Evolutionary conservation across 352 stramenopile genomes (phyloP).

Genomic region (Pythium biforme): DNA sequence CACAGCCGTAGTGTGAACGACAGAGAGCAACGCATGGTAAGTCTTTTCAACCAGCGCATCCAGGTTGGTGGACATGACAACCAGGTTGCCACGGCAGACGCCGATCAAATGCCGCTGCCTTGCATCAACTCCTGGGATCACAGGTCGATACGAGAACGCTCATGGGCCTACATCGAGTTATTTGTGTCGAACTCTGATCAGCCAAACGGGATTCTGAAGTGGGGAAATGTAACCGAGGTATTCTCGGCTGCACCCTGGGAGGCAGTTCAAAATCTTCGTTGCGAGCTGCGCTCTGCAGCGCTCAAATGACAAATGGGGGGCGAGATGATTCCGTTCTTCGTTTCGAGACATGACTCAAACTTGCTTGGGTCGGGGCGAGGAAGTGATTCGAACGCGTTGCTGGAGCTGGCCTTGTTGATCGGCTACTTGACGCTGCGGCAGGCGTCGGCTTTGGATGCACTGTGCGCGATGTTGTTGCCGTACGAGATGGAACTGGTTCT

Average conservation of each 20-base stretch:
- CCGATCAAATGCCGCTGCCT: neutral
- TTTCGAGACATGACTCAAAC: constrained; percentile 47
- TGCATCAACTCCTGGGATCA: neutral
- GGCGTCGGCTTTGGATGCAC: neutral
- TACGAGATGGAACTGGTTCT: neutral
- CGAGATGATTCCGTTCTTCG: constrained; percentile 26
- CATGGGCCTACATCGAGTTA: constrained; percentile 8
- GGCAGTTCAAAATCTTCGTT: too few species aligned
- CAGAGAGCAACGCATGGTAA: constrained; percentile 54
- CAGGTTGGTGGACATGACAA: constrained; percentile 11
- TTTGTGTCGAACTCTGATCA: constrained; percentile 11
- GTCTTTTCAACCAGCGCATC: constrained; percentile 56
- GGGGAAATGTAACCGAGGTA: neutral
- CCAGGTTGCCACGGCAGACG: neutral
- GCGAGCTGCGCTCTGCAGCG: neutral
- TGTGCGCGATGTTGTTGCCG: neutral
- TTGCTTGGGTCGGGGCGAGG: constrained; percentile 65
- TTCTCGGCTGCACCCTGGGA: neutral
- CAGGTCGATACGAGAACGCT: neutral
- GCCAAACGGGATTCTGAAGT: neutral
- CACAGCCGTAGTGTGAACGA: constrained; percentile 72
- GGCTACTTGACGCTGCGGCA: neutral
- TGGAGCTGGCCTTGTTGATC: constrained; percentile 5
- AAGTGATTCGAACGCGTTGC: constrained; percentile 48
- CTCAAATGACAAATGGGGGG: constrained; percentile 38